A percentile compares a stretch with the other conserved stretches of the same genome.
Conservation (phyloP, 2,329 filamentous ascomycete species). For the Arthrobotrys sphaeroides region DNA sequence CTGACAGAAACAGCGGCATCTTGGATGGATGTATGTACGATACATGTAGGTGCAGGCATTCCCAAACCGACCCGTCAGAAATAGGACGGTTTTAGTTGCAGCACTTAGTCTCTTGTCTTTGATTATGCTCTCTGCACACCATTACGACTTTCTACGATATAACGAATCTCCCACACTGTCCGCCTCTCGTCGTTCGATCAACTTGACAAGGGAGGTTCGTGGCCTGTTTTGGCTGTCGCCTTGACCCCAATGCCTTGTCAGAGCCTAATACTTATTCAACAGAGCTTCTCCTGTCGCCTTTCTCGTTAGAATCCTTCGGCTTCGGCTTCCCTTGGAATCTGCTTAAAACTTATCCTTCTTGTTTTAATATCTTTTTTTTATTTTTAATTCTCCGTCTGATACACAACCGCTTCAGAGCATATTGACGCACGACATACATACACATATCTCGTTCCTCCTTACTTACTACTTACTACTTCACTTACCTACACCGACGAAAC, state of each 20-base stretch:
- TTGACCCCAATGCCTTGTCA: constrained; percentile 27
- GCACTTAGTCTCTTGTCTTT: constrained; percentile 33
- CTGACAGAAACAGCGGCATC: constrained; percentile 29
- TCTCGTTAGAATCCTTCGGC: constrained; percentile 36
- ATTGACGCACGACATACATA: not conserved
- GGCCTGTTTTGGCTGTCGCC: constrained; percentile 45
- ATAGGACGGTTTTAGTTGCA: constrained; percentile 52
- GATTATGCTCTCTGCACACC: constrained; percentile 53
- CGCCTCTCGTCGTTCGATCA: constrained; percentile 22
- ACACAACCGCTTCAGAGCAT: constrained; percentile 32
- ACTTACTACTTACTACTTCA: not conserved
- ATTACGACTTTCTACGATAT: constrained; percentile 53
- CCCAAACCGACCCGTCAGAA: constrained; percentile 48
- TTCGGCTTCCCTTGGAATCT: constrained; percentile 33
- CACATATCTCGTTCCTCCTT: not conserved
- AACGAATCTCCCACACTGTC: constrained; percentile 53
- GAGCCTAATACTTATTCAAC: constrained; percentile 41
- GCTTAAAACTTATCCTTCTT: constrained; percentile 38
- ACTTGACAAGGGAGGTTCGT: constrained; percentile 34
- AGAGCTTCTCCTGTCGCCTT: constrained; percentile 34
- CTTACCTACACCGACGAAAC: constrained; percentile 33
- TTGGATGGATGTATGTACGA: not conserved
- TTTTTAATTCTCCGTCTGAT: constrained; percentile 21
- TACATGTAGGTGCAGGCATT: constrained; percentile 44
- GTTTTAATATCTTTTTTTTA: not conserved